Conservation (phyloP, 345 rosid genomes). For the Leavenworthia alabamica region DNA sequence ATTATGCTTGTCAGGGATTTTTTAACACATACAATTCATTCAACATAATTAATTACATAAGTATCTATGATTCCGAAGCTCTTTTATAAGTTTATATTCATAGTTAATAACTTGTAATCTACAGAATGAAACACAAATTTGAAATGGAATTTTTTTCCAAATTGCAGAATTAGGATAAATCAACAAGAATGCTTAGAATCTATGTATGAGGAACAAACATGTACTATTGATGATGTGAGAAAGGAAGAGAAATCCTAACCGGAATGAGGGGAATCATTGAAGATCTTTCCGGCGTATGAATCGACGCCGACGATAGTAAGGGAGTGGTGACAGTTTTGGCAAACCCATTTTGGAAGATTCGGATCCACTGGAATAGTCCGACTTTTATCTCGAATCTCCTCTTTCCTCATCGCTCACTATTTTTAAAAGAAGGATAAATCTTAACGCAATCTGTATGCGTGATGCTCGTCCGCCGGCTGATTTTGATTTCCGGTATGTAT, state of each 20-base stretch:
- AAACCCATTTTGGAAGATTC: slow-evolving; percentile 72
- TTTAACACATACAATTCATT: not conserved
- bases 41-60: not conserved
- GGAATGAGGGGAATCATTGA: slow-evolving; percentile 69
- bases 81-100: not conserved
- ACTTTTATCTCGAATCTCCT: slow-evolving; percentile 41
- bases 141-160: too few species aligned
- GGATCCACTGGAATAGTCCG: slow-evolving; percentile 61
- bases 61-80: not conserved
- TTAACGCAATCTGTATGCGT: not conserved
- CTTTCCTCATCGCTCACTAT: slow-evolving; percentile 35
- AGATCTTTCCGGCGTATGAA: slow-evolving; percentile 76
- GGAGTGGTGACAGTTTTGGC: slow-evolving; percentile 79
- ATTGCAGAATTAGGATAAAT: too few species aligned
- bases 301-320: slow-evolving; percentile 87
- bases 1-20: not conserved
- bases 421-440: not conserved
- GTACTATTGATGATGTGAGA: too few species aligned
- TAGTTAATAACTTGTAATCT: not conserved
- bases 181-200: too few species aligned
- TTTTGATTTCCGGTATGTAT: not conserved
- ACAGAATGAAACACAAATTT: too few species aligned
- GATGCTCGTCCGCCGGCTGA: not conserved
- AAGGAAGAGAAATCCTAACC: slow-evolving; percentile 40
- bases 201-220: too few species aligned